Conservation (phyloP, 768 basidiomycete genomes). For the Tulasnella sp. region DNA sequence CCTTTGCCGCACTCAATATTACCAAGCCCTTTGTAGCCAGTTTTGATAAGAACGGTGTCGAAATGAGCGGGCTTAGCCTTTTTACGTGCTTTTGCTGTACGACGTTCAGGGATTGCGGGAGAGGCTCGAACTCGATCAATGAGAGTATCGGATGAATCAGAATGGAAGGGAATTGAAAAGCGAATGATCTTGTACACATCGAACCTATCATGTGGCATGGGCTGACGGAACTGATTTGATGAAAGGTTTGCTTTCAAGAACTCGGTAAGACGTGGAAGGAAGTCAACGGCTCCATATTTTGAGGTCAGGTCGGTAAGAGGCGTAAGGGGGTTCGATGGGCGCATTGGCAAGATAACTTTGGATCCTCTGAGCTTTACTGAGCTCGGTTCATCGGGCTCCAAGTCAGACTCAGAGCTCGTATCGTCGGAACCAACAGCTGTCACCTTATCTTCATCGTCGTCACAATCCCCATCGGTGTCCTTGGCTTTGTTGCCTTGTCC, state of each 20-base stretch:
- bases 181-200: not conserved
- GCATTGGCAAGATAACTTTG: not conserved
- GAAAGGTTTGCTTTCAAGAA: not conserved
- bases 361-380: not conserved
- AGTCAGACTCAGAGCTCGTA: not conserved
- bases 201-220: slow-evolving; percentile 3
- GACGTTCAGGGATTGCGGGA: not conserved
- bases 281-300: not conserved
- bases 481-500: not conserved
- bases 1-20: not conserved
- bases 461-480: not conserved
- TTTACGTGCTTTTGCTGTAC: not conserved
- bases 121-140: not conserved
- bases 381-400: not conserved
- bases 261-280: not conserved
- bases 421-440: not conserved
- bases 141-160: not conserved
- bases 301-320: not conserved
- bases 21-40: no score
- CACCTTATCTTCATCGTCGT: not conserved
- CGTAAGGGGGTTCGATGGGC: not conserved
- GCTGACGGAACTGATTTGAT: not conserved
- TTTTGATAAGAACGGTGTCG: slow-evolving; percentile 16
- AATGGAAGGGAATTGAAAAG: not conserved
- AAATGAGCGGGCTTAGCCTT: not conserved